These are phyloP conservation scores for Debaryomyces castellii DNA, from an alignment of 805 yeast genomes.

Conservation along the genomic window DNA sequence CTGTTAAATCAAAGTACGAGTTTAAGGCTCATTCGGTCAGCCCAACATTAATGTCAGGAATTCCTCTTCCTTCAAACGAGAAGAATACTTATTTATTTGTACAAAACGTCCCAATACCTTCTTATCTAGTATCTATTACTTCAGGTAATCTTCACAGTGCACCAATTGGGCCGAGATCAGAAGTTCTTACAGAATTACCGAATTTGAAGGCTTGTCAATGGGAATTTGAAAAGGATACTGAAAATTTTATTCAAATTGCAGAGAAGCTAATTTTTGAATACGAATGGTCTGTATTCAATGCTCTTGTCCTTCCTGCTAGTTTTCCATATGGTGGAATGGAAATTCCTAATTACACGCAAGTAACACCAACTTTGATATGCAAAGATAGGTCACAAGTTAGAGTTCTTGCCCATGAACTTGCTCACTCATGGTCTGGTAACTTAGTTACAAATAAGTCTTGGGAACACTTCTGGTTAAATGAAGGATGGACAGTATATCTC, in stretches of 20 bases:
- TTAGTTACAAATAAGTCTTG: conserved; percentile 35
- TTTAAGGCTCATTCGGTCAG: conserved; percentile 25
- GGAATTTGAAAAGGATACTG: conserved; percentile 38
- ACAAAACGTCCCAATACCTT: conserved; percentile 36
- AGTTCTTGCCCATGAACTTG: conserved; percentile 38
- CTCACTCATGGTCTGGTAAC: conserved; percentile 40
- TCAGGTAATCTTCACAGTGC: conserved; percentile 30
- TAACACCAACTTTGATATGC: conserved; percentile 34
- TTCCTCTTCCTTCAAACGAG: conserved; percentile 14
- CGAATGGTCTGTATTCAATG: conserved; percentile 34
- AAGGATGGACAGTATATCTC: conserved; percentile 37
- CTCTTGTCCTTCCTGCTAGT: conserved; percentile 30
- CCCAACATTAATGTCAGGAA: conserved; percentile 30
- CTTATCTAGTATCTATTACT: conserved; percentile 34
- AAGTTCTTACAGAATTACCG: conserved; percentile 27
- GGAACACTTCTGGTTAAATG: conserved; percentile 41
- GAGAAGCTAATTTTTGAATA: conserved; percentile 31
- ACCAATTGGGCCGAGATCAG: conserved; percentile 34
- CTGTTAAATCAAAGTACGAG: conserved; percentile 26
- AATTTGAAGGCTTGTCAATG: conserved; percentile 28
- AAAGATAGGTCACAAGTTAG: conserved; percentile 33
- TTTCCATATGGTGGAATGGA: conserved; percentile 43
- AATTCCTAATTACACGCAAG: conserved; percentile 33
- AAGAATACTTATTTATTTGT: conserved; percentile 21
- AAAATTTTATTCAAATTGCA: conserved; percentile 32